Percentiles rank a stretch among this genome's conserved stretches.
These are phyloP conservation scores for Angomonas ambiguus DNA, from an alignment of 208 protist species.

Conservation along the genomic window DNA sequence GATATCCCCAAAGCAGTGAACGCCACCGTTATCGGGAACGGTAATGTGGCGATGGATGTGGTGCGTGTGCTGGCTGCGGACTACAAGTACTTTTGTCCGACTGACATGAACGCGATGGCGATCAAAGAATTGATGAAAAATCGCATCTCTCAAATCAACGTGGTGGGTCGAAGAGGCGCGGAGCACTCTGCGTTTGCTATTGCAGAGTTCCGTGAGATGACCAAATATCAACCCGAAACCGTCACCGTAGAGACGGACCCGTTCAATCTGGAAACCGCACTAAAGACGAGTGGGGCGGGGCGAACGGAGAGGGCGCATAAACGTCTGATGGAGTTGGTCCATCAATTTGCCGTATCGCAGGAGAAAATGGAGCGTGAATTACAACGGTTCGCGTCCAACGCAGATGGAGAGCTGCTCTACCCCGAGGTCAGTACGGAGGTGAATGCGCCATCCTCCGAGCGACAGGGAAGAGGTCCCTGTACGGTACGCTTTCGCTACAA, in stretches of 20 bases:
- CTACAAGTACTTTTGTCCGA: constrained; percentile 73
- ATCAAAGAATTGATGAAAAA: constrained; percentile 75
- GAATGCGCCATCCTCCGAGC: not conserved
- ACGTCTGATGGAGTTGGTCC: constrained; percentile 82
- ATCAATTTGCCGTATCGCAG: constrained; percentile 21
- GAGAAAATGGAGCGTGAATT: constrained; percentile 16
- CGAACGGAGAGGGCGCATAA: constrained; percentile 59
- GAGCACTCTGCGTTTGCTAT: constrained; percentile 92
- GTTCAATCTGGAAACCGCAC: constrained; percentile 50
- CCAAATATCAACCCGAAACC: constrained; percentile 48
- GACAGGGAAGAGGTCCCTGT: constrained; percentile 39
- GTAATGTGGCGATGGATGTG: constrained; percentile 96
- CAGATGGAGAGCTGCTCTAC: constrained; percentile 19
- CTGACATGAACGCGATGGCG: constrained; percentile 90
- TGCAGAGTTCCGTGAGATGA: constrained; percentile 95
- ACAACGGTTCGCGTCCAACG: constrained; percentile 16
- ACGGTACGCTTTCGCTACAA: constrained; percentile 67
- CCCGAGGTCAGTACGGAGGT: constrained; percentile 9
- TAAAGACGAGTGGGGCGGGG: constrained; percentile 18
- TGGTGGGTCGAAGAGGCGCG: constrained; percentile 89
- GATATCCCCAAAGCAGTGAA: constrained; percentile 37
- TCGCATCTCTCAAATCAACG: constrained; percentile 56
- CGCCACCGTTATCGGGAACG: constrained; percentile 87
- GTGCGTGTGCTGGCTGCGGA: constrained; percentile 82
- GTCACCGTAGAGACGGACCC: constrained; percentile 63